Percentiles rank a stretch among this genome's conserved stretches.
Conservation (phyloP, 495 filamentous ascomycete species). For the Immersiella caudata region DNA sequence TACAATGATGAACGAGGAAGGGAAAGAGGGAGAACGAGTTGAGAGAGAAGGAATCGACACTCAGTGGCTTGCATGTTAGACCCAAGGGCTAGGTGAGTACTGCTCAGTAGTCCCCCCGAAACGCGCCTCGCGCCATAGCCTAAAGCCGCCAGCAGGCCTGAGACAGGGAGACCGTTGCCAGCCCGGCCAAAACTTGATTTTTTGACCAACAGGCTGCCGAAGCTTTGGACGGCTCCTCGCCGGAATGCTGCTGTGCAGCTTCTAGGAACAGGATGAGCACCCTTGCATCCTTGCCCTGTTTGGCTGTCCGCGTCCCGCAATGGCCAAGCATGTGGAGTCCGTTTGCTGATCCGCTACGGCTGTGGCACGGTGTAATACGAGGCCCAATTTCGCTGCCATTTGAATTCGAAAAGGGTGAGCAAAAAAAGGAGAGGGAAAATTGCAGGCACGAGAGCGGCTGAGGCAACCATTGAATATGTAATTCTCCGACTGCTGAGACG, state of each 20-base stretch:
- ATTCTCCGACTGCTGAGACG: background rate
- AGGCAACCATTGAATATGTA: background rate
- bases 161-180: background rate
- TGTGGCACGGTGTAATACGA: conserved; percentile 10
- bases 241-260: conserved; percentile 1
- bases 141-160: conserved; percentile 2
- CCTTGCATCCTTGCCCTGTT: conserved; percentile 5
- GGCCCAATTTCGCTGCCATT: conserved; percentile 1
- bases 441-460: background rate
- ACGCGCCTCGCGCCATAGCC: conserved; percentile 9
- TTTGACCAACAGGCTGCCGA: background rate
- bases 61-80: background rate
- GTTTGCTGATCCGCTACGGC: conserved; percentile 7
- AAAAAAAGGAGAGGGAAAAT: background rate
- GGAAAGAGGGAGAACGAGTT: background rate
- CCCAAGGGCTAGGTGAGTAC: background rate
- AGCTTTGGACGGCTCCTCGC: conserved; percentile 7
- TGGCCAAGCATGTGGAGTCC: conserved; percentile 6
- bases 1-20: background rate
- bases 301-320: background rate
- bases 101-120: background rate
- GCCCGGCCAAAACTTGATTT: conserved; percentile 6
- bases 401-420: background rate
- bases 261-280: conserved; percentile 7
- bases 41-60: background rate